Evolutionary conservation across 2,329 filamentous ascomycete genomes (phyloP), one percentile per base, ranked within the genome.

Genomic region (Sporothrix euskadiensis): DNA sequence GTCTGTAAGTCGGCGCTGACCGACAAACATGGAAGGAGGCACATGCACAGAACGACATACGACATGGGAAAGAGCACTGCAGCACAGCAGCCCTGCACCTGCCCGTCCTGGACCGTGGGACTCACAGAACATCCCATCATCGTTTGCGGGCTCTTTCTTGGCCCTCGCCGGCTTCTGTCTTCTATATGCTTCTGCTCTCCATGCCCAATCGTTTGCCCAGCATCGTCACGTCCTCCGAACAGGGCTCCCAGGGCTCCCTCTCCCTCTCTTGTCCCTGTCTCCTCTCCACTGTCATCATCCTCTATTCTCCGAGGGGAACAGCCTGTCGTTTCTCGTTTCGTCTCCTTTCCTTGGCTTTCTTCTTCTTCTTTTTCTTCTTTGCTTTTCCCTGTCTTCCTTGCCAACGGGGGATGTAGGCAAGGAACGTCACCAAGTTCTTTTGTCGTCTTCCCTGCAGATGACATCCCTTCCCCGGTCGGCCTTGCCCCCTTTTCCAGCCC

Each of bases 191-290:
- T 47, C 61, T 30, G 22, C 14, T 44, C 35, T 22, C 61, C 39
- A 47, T 22, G 39, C 12, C 61, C 70, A 71, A 65, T 71, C 70
- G 70, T 71, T 71, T 71, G 56, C 44, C 69, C 41, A 71, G 56
- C 69, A 49, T 59, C 69, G 54, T 61, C 69, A 70, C 52, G 41
- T 44, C 7, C 69, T 30, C 7, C 69, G 10, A 3, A 35, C 35
- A 35, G 35, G 44, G 19, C 32, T 54, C 70, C 70, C 44, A 59
- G 54, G 2, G 19, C 26, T 52, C 30, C n/a, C 7, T 22, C 32
- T 26, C 52, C 26, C 26, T 26, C 26, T 14, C 10, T 56, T 56
- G 52, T 54, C 65, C 26, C n/a, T 35, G 65, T 44, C 12, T 14
- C 6, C 41, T 52, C 22, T 49, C 63, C 63, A 35, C 41, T 49